A percentile compares a stretch with the other conserved stretches of the same genome.
These are phyloP conservation scores for Penicillium macrosclerotiorum DNA, from an alignment of 495 filamentous ascomycete species.

Conservation along the genomic window DNA sequence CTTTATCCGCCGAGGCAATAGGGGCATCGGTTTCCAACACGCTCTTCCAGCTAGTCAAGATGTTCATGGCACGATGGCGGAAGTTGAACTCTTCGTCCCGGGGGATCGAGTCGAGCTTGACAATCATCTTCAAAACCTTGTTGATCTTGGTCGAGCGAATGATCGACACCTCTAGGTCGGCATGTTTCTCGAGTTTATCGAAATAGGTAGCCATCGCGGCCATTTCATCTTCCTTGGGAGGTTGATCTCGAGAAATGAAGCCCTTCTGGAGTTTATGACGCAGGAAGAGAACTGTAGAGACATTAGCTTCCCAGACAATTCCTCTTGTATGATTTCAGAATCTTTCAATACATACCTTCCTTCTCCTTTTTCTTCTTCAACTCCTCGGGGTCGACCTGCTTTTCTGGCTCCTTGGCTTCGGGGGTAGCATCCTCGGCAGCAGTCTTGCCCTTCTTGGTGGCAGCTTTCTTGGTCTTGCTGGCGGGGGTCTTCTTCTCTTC, in stretches of 20 bases:
- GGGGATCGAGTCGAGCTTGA: conserved; percentile 78
- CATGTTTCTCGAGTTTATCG: conserved; percentile 71
- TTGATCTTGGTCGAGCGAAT: conserved; percentile 87
- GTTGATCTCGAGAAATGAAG: conserved; percentile 75
- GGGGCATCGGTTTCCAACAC: conserved; percentile 59
- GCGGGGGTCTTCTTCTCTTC: conserved; percentile 54
- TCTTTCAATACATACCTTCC: conserved; percentile 54
- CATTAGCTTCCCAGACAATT: conserved; percentile 4
- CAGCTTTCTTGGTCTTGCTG: conserved; percentile 57
- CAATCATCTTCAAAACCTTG: conserved; percentile 87
- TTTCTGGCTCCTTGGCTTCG: conserved; percentile 52
- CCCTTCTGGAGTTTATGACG: conserved; percentile 91
- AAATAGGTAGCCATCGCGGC: conserved; percentile 75
- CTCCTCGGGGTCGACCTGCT: conserved; percentile 56
- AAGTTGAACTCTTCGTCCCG: conserved; percentile 82
- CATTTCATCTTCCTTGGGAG: conserved; percentile 89
- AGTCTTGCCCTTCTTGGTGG: conserved; percentile 41
- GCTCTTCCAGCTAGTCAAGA: conserved; percentile 81
- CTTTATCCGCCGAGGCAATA: conserved; percentile 42
- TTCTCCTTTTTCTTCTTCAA: conserved; percentile 63
- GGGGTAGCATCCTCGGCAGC: conserved; percentile 38
- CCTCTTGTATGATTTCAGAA: background rate
- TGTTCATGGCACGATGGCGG: conserved; percentile 69
- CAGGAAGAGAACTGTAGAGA: conserved; percentile 66
- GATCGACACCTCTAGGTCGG: conserved; percentile 79